Percentiles rank a stretch among this genome's conserved stretches.
Evolutionary conservation across 495 filamentous ascomycete genomes (phyloP).

Genomic region (Hypoxylon fuscum): DNA sequence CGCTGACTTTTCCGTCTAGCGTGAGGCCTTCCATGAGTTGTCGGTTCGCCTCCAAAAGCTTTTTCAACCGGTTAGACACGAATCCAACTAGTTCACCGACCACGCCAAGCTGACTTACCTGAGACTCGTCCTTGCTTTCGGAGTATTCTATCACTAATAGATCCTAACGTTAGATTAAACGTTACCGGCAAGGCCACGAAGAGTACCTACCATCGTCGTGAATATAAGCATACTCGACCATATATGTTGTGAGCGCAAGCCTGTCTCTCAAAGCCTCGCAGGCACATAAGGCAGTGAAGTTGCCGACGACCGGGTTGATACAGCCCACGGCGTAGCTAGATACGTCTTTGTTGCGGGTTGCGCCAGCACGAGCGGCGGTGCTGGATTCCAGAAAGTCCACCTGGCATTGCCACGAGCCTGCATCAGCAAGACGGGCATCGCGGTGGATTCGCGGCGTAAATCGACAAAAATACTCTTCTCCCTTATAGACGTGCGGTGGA

Average conservation of each 20-base stretch:
- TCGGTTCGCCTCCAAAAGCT: neutral
- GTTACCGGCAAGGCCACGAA: neutral
- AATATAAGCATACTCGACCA: neutral
- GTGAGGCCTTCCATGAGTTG: slow-evolving; percentile 1
- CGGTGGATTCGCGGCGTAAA: neutral
- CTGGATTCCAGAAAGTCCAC: neutral
- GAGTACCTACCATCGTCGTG: neutral
- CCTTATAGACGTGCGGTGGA: neutral
- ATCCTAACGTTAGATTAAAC: neutral
- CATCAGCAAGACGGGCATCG: neutral
- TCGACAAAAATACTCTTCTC: neutral
- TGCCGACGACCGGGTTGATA: slow-evolving; percentile 1
- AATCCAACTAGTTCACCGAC: neutral
- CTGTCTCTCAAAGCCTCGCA: slow-evolving; percentile 1
- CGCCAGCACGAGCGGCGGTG: neutral
- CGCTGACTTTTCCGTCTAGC: neutral
- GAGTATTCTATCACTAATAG: neutral
- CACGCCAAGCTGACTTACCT: neutral
- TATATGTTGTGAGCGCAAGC: neutral
- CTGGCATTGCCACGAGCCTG: slow-evolving; percentile 2
- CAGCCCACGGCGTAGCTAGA: slow-evolving; percentile 2
- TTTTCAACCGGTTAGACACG: neutral
- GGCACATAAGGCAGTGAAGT: slow-evolving; percentile 2
- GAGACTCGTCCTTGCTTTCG: neutral
- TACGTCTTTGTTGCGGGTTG: neutral